These are phyloP conservation scores for Phytophthora sp. DNA, from an alignment of 352 stramenopile species.

Conservation along the genomic window DNA sequence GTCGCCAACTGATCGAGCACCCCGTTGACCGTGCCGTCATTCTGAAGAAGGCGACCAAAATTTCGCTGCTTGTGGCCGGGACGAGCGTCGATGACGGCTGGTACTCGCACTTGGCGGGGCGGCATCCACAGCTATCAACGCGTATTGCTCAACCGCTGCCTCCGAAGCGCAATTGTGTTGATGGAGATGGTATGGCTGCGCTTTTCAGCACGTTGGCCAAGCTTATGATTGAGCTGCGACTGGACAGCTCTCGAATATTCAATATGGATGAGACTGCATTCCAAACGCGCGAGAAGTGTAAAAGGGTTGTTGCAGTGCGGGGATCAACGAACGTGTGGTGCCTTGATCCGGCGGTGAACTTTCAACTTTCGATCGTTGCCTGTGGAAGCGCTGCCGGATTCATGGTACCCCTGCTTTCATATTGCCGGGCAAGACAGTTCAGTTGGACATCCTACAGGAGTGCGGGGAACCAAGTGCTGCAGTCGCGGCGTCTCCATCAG, in stretches of 20 bases:
- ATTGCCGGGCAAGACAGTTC: conserved; percentile 1
- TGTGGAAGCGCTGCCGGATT: conserved; percentile 22
- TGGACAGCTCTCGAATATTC: not conserved
- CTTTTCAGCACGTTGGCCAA: not conserved
- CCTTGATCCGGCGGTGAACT: not conserved
- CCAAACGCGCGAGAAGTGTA: not conserved
- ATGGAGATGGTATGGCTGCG: not conserved
- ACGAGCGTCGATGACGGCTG: not conserved
- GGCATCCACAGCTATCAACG: not conserved
- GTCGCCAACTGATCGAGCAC: not conserved
- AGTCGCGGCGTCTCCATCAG: conserved; percentile 20
- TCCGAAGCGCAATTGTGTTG: not conserved
- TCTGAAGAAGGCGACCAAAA: not conserved
- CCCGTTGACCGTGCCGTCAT: not conserved
- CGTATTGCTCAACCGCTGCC: not conserved
- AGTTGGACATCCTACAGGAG: not conserved
- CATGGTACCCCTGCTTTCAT: conserved; percentile 28
- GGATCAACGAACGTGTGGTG: not conserved
- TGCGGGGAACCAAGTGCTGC: not conserved
- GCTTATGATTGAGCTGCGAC: not conserved
- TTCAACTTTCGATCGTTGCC: conserved; percentile 42
- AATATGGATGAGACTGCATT: no score
- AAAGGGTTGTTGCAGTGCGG: not conserved
- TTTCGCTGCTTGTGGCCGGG: not conserved
- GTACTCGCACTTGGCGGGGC: not conserved